Conservation (phyloP, 768 basidiomycete genomes). For the Agaricus bisporus region DNA sequence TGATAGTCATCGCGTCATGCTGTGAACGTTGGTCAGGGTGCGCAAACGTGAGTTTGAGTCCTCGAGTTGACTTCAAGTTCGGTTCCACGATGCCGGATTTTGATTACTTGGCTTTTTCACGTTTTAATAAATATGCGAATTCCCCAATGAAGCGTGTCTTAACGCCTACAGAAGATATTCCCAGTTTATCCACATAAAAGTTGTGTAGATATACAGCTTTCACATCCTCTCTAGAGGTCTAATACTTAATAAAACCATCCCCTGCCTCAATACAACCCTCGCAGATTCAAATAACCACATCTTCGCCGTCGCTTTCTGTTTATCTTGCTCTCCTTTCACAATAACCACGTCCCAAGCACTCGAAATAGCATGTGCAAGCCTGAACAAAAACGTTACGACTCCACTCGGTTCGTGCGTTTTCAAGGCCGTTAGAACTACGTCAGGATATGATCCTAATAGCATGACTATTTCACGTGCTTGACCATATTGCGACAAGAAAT, state of each 20-base stretch:
- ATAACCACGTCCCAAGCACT: constrained; percentile 89
- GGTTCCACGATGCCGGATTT: no score
- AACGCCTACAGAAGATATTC: no score
- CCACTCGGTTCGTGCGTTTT: constrained; percentile 85
- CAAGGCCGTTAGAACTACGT: constrained; percentile 82
- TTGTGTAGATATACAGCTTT: no score
- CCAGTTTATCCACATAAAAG: no score
- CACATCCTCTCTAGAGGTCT: constrained; percentile 92
- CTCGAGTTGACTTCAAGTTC: no score
- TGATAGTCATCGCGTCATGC: no score
- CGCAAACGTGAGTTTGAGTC: no score
- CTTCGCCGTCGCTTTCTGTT: constrained; percentile 73
- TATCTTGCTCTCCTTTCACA: constrained; percentile 77
- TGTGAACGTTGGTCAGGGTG: no score
- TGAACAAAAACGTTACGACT: constrained; percentile 87
- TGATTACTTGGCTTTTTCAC: no score
- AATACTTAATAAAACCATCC: constrained; percentile 85
- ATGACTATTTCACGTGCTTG: constrained; percentile 80
- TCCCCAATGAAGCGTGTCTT: no score
- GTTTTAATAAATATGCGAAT: no score
- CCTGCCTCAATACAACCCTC: constrained; percentile 81
- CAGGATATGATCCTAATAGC: constrained; percentile 86
- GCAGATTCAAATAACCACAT: constrained; percentile 88
- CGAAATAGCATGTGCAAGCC: constrained; percentile 81
- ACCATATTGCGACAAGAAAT: constrained; percentile 52